phyloP scores from a whole-genome alignment of 768 basidiomycete species.

The Tephrocybe sp. region DNA sequence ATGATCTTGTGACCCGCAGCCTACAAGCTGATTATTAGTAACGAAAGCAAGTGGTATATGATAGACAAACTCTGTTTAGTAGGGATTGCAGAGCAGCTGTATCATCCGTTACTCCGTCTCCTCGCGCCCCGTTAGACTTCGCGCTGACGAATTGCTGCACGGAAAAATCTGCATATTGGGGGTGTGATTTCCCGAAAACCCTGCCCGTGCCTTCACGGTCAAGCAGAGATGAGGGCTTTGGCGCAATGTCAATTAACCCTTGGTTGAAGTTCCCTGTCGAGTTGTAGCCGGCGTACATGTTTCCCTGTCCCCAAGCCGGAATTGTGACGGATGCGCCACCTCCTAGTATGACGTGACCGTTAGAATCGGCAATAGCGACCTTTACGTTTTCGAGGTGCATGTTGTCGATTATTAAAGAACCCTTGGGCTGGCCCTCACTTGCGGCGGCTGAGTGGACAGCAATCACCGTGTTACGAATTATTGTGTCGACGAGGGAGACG shows the following conservation, averaged over 20 bases:
- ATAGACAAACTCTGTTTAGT: constrained; percentile 47
- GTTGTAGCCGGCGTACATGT: constrained; percentile 48
- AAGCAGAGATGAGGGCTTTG: constrained; percentile 56
- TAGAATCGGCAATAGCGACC: constrained; percentile 50
- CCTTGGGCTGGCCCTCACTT: constrained; percentile 42
- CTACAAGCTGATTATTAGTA: constrained; percentile 29
- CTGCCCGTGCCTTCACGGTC: constrained; percentile 53
- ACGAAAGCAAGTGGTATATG: not conserved
- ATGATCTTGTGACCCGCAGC: constrained; percentile 74
- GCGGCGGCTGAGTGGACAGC: constrained; percentile 52
- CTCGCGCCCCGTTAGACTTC: constrained; percentile 63
- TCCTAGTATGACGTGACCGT: constrained; percentile 33
- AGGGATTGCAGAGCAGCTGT: constrained; percentile 62
- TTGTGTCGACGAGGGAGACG: constrained; percentile 61
- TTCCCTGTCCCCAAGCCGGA: constrained; percentile 43
- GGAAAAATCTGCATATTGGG: constrained; percentile 64
- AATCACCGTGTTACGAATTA: constrained; percentile 53
- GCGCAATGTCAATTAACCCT: constrained; percentile 42
- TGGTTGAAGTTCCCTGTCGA: constrained; percentile 44
- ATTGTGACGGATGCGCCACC: constrained; percentile 57
- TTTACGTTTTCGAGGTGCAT: constrained; percentile 54
- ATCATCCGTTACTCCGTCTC: constrained; percentile 76
- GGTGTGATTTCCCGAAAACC: constrained; percentile 61
- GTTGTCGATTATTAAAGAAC: constrained; percentile 68
- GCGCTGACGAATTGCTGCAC: constrained; percentile 69